These are phyloP conservation scores for Ilyonectria destructans DNA, from an alignment of 2,329 filamentous ascomycete genomes.

Conservation along the genomic window DNA sequence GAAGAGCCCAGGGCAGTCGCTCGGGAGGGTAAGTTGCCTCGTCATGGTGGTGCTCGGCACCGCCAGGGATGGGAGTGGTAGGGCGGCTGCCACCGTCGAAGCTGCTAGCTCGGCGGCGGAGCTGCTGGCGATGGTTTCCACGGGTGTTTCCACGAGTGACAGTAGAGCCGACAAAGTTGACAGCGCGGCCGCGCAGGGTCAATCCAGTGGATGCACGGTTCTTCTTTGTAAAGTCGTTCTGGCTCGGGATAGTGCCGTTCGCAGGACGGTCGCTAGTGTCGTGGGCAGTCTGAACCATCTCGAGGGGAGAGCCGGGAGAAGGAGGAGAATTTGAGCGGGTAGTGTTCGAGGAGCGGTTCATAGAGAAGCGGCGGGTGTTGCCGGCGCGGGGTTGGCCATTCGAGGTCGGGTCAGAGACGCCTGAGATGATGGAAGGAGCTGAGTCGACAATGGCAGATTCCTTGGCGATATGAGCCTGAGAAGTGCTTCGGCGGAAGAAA, in stretches of 20 bases:
- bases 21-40: slow-evolving; percentile 56
- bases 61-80: slow-evolving; percentile 40
- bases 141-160: slow-evolving; percentile 43
- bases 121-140: slow-evolving; percentile 44
- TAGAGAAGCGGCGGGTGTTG: slow-evolving; percentile 61
- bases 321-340: slow-evolving; percentile 67
- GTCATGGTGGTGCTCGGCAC: slow-evolving; percentile 39
- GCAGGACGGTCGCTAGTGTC: slow-evolving; percentile 32
- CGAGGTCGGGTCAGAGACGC: slow-evolving; percentile 47
- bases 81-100: slow-evolving; percentile 60
- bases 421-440: slow-evolving; percentile 46
- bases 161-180: slow-evolving; percentile 63
- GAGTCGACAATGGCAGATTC: slow-evolving; percentile 47
- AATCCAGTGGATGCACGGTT: slow-evolving; percentile 68
- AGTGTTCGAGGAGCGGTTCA: slow-evolving; percentile 63
- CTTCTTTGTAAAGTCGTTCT: slow-evolving; percentile 67
- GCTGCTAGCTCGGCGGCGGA: slow-evolving; percentile 63
- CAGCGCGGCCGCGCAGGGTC: slow-evolving; percentile 63
- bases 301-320: slow-evolving; percentile 64
- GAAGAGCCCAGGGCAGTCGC: slow-evolving; percentile 71
- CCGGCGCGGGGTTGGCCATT: slow-evolving; percentile 49
- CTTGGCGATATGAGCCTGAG: slow-evolving; percentile 49
- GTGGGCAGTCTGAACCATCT: slow-evolving; percentile 56
- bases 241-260: slow-evolving; percentile 57
- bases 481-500: slow-evolving; percentile 64